These are phyloP conservation scores for Viola pubescens DNA, from an alignment of 441 rosid species.

Conservation along the genomic window DNA sequence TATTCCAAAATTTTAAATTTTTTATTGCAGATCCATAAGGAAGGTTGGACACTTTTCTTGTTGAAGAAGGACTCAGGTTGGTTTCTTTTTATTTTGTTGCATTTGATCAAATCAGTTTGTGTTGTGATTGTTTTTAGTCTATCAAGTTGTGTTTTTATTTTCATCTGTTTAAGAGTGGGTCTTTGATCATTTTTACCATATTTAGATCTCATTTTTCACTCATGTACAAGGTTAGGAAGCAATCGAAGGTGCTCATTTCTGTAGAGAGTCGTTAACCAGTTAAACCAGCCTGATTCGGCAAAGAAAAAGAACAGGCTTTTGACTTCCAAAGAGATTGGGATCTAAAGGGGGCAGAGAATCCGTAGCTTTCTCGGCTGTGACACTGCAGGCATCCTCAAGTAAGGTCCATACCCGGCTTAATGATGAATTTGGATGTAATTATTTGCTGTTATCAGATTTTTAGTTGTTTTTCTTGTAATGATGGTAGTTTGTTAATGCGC, in stretches of 20 bases:
- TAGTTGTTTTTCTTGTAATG: constrained; percentile 10
- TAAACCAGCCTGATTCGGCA: too few relatives aligned
- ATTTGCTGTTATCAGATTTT: constrained; percentile 8
- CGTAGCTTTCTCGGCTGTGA: too few relatives aligned
- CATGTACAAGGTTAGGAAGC: neutral
- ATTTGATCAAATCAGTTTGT: constrained; percentile 7
- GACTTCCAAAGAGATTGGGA: too few relatives aligned
- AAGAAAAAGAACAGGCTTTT: too few relatives aligned
- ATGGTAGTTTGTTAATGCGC: constrained; percentile 19
- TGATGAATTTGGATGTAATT: constrained; percentile 2
- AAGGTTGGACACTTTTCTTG: constrained; percentile 15
- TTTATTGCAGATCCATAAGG: constrained; percentile 23
- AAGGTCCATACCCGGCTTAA: neutral
- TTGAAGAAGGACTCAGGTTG: constrained; percentile 21
- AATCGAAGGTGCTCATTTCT: too few relatives aligned
- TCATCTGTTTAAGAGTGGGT: neutral
- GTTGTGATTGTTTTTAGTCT: constrained; percentile 11
- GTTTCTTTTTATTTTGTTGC: constrained; percentile 9
- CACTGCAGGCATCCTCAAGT: too few relatives aligned
- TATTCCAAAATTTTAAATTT: constrained; percentile 3
- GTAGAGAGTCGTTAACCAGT: too few relatives aligned
- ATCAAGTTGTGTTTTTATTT: neutral
- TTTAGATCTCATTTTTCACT: constrained; percentile 19
- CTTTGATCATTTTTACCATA: neutral
- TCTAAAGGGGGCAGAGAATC: too few relatives aligned